Evolutionary conservation across 2,329 filamentous ascomycete species (phyloP).

Genomic region (Zopfia rhizophila): DNA sequence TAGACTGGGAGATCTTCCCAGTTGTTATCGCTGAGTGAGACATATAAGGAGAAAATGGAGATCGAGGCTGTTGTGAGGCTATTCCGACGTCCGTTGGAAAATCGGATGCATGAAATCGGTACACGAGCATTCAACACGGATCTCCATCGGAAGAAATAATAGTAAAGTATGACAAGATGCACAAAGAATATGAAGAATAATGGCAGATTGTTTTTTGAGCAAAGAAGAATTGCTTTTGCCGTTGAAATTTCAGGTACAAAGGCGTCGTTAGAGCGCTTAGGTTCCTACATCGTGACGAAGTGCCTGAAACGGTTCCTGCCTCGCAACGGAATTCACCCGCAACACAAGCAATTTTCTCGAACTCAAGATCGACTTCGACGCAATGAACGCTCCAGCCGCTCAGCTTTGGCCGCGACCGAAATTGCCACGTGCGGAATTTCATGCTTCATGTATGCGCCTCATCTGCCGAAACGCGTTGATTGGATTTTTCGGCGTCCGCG

Average conservation of each 20-base stretch:
- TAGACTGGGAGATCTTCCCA: conserved; percentile 12
- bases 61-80: conserved; percentile 1
- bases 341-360: conserved; percentile 26
- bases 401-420: conserved; percentile 1
- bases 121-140: no score
- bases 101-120: no score
- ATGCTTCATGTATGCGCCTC: conserved; percentile 13
- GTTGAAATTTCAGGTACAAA: conserved; percentile 15
- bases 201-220: no score
- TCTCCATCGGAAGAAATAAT: no score
- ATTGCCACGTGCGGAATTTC: conserved; percentile 13
- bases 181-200: background rate
- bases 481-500: no score
- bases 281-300: conserved; percentile 12
- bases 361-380: conserved; percentile 18
- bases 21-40: background rate
- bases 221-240: background rate
- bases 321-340: conserved; percentile 19
- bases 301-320: conserved; percentile 26
- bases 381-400: conserved; percentile 27
- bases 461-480: no score
- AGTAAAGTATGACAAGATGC: no score
- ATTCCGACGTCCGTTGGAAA: background rate
- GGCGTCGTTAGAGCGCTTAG: conserved; percentile 1
- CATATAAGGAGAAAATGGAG: background rate